These are phyloP conservation scores for Ceratobasidium theobromae DNA, from an alignment of 1,284 basidiomycete species.

Conservation along the genomic window DNA sequence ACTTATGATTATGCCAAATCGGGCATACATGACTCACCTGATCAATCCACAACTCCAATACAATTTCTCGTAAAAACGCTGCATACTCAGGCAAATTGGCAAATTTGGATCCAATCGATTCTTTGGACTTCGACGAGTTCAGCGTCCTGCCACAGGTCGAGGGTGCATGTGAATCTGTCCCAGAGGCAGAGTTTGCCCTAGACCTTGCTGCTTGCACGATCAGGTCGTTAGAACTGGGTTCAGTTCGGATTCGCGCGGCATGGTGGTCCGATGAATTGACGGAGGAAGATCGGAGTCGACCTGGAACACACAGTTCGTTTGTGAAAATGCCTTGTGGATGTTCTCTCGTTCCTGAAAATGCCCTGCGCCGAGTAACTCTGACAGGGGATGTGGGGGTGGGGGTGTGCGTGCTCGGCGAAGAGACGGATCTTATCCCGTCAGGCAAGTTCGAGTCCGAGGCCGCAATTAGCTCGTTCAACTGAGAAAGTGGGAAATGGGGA, in stretches of 20 bases:
- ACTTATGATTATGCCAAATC: neutral
- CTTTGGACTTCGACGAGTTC: constrained; percentile 16
- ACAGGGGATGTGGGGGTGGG: neutral
- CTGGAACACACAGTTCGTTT: neutral
- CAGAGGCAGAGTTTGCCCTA: constrained; percentile 10
- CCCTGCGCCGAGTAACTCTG: neutral
- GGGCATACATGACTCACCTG: constrained; percentile 46
- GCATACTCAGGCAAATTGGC: constrained; percentile 32
- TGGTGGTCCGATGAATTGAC: neutral
- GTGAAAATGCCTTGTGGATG: neutral
- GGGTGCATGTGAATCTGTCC: neutral
- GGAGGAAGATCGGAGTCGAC: constrained; percentile 12
- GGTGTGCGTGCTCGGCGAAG: neutral
- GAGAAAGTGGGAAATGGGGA: neutral
- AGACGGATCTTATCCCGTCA: neutral
- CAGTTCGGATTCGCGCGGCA: neutral
- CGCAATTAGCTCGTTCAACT: neutral
- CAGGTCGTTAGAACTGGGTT: neutral
- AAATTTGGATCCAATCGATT: constrained; percentile 22
- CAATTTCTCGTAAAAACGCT: constrained; percentile 55
- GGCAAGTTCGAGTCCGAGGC: neutral
- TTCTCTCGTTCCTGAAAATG: constrained; percentile 15
- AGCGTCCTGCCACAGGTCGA: neutral
- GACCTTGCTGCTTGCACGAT: constrained; percentile 7
- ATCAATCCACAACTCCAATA: constrained; percentile 70